Evolutionary conservation across 148 eudicot species (phyloP).

Genomic region (Agrostemma githago): DNA sequence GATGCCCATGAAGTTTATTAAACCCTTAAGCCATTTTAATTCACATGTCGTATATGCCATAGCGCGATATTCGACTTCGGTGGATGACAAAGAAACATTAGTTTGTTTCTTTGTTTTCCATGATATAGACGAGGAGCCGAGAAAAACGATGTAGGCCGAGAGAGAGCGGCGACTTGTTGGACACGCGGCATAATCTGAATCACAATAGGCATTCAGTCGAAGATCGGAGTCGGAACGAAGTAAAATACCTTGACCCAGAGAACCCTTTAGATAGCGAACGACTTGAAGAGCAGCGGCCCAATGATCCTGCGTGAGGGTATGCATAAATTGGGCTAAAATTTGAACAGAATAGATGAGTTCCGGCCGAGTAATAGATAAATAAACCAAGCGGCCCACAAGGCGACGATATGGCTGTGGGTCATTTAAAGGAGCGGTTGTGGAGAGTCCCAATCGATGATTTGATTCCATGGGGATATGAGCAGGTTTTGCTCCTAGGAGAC

Average conservation of each 20-base stretch:
- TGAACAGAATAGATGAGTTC: too few relatives aligned
- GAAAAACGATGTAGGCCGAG: not conserved
- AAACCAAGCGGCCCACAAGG: too few relatives aligned
- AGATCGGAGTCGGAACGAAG: too few relatives aligned
- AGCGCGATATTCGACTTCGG: too few relatives aligned
- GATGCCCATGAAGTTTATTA: not conserved
- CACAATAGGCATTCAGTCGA: too few relatives aligned
- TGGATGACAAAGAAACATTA: too few relatives aligned
- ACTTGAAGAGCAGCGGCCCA: not conserved
- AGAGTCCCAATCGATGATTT: not conserved
- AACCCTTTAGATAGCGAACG: not conserved
- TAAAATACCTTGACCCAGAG: not conserved
- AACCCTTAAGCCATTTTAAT: not conserved
- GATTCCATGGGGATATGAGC: not conserved
- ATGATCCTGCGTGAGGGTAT: not conserved
- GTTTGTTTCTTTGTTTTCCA: too few relatives aligned
- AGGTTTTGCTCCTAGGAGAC: too few relatives aligned
- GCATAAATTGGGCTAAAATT: not conserved
- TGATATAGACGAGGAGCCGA: not conserved
- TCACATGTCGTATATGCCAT: too few relatives aligned
- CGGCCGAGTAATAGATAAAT: too few relatives aligned
- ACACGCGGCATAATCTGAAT: too few relatives aligned
- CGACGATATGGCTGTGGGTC: not conserved
- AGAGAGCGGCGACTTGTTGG: not conserved
- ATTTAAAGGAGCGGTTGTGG: not conserved